Conservation (phyloP, 148 eudicot species). For the Spergularia bocconei region DNA sequence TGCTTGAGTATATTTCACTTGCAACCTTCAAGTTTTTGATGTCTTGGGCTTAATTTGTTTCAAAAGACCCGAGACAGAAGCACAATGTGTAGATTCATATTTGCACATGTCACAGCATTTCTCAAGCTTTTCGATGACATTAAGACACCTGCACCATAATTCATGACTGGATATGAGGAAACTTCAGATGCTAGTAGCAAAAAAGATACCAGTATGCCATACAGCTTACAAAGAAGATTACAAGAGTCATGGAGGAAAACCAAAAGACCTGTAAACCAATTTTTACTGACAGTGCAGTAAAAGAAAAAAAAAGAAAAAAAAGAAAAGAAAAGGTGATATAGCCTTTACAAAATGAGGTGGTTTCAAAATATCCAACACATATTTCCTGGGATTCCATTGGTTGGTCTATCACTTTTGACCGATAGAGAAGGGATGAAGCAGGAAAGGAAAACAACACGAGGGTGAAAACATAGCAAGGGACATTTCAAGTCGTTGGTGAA, state of each 20-base stretch:
- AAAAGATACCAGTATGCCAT: background rate
- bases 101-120: slow-evolving; percentile 68
- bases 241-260: background rate
- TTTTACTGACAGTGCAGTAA: too few relatives aligned
- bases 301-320: too few relatives aligned
- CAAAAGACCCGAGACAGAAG: slow-evolving; percentile 68
- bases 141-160: slow-evolving; percentile 30
- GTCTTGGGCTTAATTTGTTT: slow-evolving; percentile 42
- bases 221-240: background rate
- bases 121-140: slow-evolving; percentile 42
- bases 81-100: slow-evolving; percentile 79
- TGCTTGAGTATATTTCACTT: background rate
- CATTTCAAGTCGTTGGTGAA: background rate
- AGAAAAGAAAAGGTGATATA: too few relatives aligned
- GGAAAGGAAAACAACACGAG: background rate
- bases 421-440: background rate
- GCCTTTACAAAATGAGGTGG: too few relatives aligned
- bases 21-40: background rate
- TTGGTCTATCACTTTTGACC: too few relatives aligned
- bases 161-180: background rate
- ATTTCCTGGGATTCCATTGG: too few relatives aligned
- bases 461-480: background rate
- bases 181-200: background rate
- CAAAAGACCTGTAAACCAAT: background rate
- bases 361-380: too few relatives aligned